Evolutionary conservation across 2,329 filamentous ascomycete species (phyloP).

Genomic region (Byssothecium circinans): DNA sequence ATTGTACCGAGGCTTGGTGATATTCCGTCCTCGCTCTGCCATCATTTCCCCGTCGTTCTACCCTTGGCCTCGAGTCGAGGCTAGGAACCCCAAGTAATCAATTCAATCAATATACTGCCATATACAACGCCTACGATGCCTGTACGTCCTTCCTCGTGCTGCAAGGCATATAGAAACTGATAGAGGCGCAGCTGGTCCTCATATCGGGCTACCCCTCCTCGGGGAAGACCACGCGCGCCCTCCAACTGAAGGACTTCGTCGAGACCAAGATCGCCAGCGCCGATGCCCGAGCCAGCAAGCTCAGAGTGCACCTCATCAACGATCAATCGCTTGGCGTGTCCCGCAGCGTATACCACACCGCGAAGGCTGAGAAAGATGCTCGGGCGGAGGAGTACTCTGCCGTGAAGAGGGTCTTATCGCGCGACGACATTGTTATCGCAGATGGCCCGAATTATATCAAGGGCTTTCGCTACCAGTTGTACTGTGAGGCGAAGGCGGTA

Average conservation of each 20-base stretch:
- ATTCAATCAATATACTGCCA: too few species aligned
- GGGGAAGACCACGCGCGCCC: constrained; percentile 63
- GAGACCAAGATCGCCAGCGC: constrained; percentile 57
- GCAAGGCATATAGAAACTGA: constrained; percentile 18
- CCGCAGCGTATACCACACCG: constrained; percentile 73
- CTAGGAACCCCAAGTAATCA: too few species aligned
- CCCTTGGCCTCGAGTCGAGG: constrained; percentile 18
- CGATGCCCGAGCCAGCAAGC: constrained; percentile 52
- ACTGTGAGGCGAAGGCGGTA: constrained; percentile 80
- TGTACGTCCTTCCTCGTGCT: too few species aligned
- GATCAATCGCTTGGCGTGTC: constrained; percentile 71
- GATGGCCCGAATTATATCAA: constrained; percentile 88
- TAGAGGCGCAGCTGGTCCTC: constrained; percentile 56
- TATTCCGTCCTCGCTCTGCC: constrained; percentile 12
- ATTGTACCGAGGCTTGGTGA: constrained; percentile 12
- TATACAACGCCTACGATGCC: too few species aligned
- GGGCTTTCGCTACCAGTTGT: constrained; percentile 83
- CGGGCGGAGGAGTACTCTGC: constrained; percentile 75
- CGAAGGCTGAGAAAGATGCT: constrained; percentile 80
- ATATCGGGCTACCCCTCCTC: constrained; percentile 65
- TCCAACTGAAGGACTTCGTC: constrained; percentile 68
- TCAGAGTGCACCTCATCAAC: constrained; percentile 73
- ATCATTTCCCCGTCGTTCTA: not conserved
- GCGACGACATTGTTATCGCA: constrained; percentile 75
- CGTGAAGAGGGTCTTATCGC: constrained; percentile 73